Conservation (phyloP, 306 rosid genomes). For the Pterocarpus santalinus region DNA sequence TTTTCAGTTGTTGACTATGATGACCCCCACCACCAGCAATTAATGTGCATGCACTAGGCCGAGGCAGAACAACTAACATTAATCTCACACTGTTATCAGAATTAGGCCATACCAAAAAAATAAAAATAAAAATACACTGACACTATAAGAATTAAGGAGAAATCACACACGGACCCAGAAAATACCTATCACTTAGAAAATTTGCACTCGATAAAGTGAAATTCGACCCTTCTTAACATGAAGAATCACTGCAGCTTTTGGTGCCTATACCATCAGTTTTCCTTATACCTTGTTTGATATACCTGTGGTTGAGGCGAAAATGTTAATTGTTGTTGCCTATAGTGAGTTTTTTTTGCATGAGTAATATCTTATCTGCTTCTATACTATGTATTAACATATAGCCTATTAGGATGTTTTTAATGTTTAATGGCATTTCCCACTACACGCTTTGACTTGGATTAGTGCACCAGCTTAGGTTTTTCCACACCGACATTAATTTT, state of each 20-base stretch:
- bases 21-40: conserved; percentile 43
- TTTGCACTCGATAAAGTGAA: too few relatives aligned
- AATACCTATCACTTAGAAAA: too few relatives aligned
- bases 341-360: conserved; percentile 38
- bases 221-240: too few relatives aligned
- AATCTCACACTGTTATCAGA: neutral
- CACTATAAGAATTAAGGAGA: too few relatives aligned
- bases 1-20: conserved; percentile 24
- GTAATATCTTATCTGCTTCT: conserved; percentile 22
- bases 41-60: conserved; percentile 39
- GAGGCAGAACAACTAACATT: conserved; percentile 3
- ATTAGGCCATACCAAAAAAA: too few relatives aligned
- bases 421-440: conserved; percentile 66
- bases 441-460: conserved; percentile 49
- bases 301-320: conserved; percentile 37
- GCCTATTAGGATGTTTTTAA: conserved; percentile 33
- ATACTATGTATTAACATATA: conserved; percentile 24
- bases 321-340: conserved; percentile 23
- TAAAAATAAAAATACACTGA: too few relatives aligned
- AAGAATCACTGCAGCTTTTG: too few relatives aligned
- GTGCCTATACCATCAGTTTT: conserved; percentile 12
- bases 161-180: too few relatives aligned
- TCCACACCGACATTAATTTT: conserved; percentile 49
- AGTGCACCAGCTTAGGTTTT: conserved; percentile 48
- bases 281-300: neutral